phyloP scores from a whole-genome alignment of 306 rosid genomes.

The Rosa persica region DNA sequence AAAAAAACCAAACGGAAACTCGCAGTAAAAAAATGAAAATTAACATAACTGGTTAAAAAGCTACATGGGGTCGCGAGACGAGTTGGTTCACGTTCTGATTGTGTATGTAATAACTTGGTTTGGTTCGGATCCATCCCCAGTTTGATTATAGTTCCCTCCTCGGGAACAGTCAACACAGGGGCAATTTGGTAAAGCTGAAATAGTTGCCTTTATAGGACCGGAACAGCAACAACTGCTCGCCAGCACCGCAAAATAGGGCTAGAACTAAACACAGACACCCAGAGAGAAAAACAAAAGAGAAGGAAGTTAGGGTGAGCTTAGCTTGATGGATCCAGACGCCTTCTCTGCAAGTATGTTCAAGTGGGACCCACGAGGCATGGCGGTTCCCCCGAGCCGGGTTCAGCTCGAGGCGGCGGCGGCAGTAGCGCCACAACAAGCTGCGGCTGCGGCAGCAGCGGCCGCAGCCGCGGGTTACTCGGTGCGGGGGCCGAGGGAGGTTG shows the following conservation, averaged over 20 bases:
- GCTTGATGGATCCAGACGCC: slow-evolving; percentile 72
- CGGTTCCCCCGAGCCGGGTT: slow-evolving; percentile 27
- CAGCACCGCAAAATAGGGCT: slow-evolving; percentile 40
- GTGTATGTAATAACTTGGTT: neutral
- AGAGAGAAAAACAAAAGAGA: neutral
- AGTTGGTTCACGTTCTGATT: neutral
- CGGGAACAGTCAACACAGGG: slow-evolving; percentile 33
- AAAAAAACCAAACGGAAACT: neutral
- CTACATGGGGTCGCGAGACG: neutral
- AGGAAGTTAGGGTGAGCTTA: neutral
- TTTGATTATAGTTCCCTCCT: slow-evolving; percentile 12
- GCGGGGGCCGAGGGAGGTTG: slow-evolving; percentile 42
- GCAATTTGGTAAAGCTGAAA: slow-evolving; percentile 37
- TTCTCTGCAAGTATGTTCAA: slow-evolving; percentile 75
- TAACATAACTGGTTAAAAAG: neutral
- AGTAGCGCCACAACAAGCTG: slow-evolving; percentile 4
- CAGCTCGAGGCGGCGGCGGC: slow-evolving; percentile 41
- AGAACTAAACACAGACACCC: neutral
- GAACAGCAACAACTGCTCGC: slow-evolving; percentile 5
- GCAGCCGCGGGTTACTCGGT: neutral
- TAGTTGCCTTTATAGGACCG: slow-evolving; percentile 15
- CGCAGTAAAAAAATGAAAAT: neutral
- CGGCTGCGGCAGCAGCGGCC: neutral
- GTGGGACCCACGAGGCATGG: slow-evolving; percentile 79
- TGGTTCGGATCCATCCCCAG: neutral